phyloP scores from a whole-genome alignment of 371 early-diverging fungal genomes.

The Syncephalastrum sp. region DNA sequence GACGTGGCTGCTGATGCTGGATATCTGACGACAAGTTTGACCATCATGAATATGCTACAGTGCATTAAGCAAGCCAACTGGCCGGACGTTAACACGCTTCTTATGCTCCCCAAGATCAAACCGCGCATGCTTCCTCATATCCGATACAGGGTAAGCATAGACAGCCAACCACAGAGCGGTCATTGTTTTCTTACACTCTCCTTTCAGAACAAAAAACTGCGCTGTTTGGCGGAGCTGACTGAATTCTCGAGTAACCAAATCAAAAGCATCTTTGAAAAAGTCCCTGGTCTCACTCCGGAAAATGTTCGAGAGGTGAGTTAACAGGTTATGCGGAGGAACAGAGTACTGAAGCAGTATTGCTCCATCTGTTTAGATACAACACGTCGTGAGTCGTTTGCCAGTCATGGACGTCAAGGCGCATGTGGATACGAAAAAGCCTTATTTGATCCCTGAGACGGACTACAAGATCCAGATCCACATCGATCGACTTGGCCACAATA shows the following conservation, averaged over 20 bases:
- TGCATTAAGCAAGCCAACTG: conserved; percentile 89
- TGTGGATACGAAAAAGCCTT: conserved; percentile 42
- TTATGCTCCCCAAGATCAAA: conserved; percentile 70
- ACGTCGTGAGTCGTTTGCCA: conserved; percentile 61
- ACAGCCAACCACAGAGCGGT: not conserved
- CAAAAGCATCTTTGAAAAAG: conserved; percentile 45
- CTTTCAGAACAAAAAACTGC: conserved; percentile 30
- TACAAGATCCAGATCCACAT: conserved; percentile 53
- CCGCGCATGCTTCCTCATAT: conserved; percentile 38
- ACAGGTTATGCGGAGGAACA: not conserved
- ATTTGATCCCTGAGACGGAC: conserved; percentile 43
- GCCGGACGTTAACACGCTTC: conserved; percentile 69
- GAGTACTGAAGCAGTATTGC: not conserved
- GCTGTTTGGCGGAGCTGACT: conserved; percentile 46
- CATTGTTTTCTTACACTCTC: not conserved
- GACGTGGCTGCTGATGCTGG: conserved; percentile 82
- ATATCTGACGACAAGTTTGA: conserved; percentile 58
- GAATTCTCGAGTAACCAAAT: conserved; percentile 50
- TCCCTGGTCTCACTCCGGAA: conserved; percentile 33
- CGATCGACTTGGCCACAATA: conserved; percentile 27
- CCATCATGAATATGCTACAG: conserved; percentile 77
- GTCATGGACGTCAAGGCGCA: conserved; percentile 46
- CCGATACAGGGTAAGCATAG: conserved; percentile 27
- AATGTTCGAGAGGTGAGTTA: conserved; percentile 38
- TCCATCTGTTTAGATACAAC: conserved; percentile 43